A percentile compares a stretch with the other conserved stretches of the same genome.
These are phyloP conservation scores for Starmerella scarabaei DNA, from an alignment of 805 yeast species.

Conservation along the genomic window DNA sequence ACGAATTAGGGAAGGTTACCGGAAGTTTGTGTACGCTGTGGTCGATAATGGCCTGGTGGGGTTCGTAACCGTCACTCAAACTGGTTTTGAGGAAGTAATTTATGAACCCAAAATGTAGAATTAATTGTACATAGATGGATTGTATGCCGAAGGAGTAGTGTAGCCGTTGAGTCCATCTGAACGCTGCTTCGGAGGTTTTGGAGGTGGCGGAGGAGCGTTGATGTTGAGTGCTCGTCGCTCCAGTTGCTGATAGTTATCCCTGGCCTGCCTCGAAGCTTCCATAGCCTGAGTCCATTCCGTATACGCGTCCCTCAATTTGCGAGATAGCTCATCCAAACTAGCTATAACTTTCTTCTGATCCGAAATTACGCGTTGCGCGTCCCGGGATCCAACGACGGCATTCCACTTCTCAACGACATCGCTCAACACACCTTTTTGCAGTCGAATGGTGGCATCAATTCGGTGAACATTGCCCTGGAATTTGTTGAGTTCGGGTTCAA, in stretches of 20 bases:
- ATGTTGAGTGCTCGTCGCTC: slow-evolving; percentile 26
- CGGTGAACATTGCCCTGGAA: slow-evolving; percentile 57
- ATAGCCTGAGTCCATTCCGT: slow-evolving; percentile 45
- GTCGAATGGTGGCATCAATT: slow-evolving; percentile 51
- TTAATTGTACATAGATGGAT: slow-evolving; percentile 17
- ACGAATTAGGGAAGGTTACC: slow-evolving; percentile 40
- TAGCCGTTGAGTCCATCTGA: slow-evolving; percentile 17
- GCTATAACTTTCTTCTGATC: slow-evolving; percentile 28
- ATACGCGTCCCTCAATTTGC: slow-evolving; percentile 37
- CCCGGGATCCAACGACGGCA: slow-evolving; percentile 35
- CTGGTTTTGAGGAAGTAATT: slow-evolving; percentile 7
- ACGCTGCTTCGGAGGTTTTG: slow-evolving; percentile 18
- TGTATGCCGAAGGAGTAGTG: slow-evolving; percentile 19
- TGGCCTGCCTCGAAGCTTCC: slow-evolving; percentile 49
- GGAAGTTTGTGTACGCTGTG: slow-evolving; percentile 49
- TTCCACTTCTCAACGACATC: slow-evolving; percentile 37
- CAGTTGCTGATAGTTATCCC: slow-evolving; percentile 46
- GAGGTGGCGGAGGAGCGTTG: slow-evolving; percentile 18
- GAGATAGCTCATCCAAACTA: slow-evolving; percentile 30
- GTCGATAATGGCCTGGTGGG: slow-evolving; percentile 66
- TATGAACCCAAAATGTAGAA: neutral
- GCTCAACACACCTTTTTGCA: slow-evolving; percentile 45
- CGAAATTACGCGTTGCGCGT: slow-evolving; percentile 29
- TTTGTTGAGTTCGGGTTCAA: slow-evolving; percentile 61
- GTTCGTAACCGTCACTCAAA: slow-evolving; percentile 34